Evolutionary conservation across 164 flowering plant genomes (phyloP).

Genomic region (Pachysandra terminalis): DNA sequence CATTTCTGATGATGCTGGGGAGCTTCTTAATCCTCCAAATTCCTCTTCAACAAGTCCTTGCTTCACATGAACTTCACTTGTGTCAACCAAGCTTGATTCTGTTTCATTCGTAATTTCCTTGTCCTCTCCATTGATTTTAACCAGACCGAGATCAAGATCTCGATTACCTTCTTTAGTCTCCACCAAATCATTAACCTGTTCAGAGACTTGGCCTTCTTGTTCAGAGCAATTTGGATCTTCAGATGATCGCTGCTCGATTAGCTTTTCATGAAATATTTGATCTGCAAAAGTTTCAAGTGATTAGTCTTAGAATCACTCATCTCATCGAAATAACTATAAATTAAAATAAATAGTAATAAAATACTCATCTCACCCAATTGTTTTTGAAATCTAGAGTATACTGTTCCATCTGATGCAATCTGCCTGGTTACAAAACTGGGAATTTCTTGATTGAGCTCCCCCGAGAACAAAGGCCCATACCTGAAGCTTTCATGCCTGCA

Average conservation of each 20-base stretch:
- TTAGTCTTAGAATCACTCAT: slow-evolving; percentile 60
- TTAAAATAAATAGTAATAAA: too few relatives aligned
- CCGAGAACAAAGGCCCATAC: slow-evolving; percentile 51
- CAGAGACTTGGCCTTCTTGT: slow-evolving; percentile 46
- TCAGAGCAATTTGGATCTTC: slow-evolving; percentile 30
- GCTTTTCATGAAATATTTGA: slow-evolving; percentile 38
- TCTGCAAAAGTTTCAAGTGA: slow-evolving; percentile 51
- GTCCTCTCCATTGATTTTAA: slow-evolving; percentile 24
- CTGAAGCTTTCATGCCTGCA: slow-evolving; percentile 76
- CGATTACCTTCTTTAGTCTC: slow-evolving; percentile 32
- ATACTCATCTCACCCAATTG: slow-evolving; percentile 51
- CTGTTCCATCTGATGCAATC: slow-evolving; percentile 35
- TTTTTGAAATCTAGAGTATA: slow-evolving; percentile 43
- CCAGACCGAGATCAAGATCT: slow-evolving; percentile 25
- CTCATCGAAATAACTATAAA: too few relatives aligned
- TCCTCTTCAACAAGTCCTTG: slow-evolving; percentile 32
- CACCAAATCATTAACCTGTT: slow-evolving; percentile 27
- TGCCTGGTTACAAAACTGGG: slow-evolving; percentile 62
- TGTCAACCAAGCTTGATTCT: slow-evolving; percentile 16
- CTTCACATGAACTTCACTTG: slow-evolving; percentile 18
- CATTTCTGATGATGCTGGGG: slow-evolving; percentile 18
- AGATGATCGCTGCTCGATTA: slow-evolving; percentile 30
- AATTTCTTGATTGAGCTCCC: slow-evolving; percentile 40
- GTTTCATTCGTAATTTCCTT: slow-evolving; percentile 20
- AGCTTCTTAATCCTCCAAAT: slow-evolving; percentile 20